A percentile compares a stretch with the other conserved stretches of the same genome.
Conservation (phyloP, 441 rosid genomes). For the Melastoma candidum region DNA sequence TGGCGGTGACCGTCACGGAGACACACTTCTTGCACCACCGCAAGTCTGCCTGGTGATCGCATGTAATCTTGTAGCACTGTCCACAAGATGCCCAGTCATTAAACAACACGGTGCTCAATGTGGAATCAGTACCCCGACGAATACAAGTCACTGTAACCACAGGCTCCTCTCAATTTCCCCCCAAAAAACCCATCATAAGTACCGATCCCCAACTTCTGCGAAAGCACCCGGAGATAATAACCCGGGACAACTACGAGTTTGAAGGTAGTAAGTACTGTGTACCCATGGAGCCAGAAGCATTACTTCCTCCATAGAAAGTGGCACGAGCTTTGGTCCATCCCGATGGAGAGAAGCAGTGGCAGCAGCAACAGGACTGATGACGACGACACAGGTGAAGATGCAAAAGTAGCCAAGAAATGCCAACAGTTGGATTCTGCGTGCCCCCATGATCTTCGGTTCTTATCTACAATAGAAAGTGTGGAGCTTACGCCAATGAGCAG, state of each 20-base stretch:
- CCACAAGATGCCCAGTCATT: constrained; percentile 12
- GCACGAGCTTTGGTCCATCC: constrained; percentile 11
- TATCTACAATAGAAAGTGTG: too few species aligned
- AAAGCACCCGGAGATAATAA: too few species aligned
- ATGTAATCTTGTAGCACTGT: constrained; percentile 12
- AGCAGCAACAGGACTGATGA: constrained; percentile 1
- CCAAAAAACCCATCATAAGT: too few species aligned
- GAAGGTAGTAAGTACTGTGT: neutral
- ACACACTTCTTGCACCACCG: constrained; percentile 8
- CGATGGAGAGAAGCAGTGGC: neutral
- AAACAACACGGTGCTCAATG: constrained; percentile 10
- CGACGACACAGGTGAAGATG: too few species aligned
- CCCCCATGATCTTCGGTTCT: too few species aligned
- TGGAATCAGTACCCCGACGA: constrained; percentile 3
- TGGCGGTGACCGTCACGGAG: constrained; percentile 10
- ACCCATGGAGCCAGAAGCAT: constrained; percentile 14
- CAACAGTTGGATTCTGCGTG: too few species aligned
- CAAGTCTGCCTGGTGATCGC: constrained; percentile 7
- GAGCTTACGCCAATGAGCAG: too few species aligned
- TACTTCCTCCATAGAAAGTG: constrained; percentile 11
- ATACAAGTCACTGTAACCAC: constrained; percentile 10
- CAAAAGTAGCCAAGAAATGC: too few species aligned
- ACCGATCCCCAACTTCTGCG: too few species aligned
- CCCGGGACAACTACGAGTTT: too few species aligned
- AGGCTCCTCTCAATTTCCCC: constrained; percentile 7